Percentiles rank a stretch among this genome's conserved stretches.
Conservation (phyloP, 2,329 filamentous ascomycete species). For the Pyrenochaeta sp. region DNA sequence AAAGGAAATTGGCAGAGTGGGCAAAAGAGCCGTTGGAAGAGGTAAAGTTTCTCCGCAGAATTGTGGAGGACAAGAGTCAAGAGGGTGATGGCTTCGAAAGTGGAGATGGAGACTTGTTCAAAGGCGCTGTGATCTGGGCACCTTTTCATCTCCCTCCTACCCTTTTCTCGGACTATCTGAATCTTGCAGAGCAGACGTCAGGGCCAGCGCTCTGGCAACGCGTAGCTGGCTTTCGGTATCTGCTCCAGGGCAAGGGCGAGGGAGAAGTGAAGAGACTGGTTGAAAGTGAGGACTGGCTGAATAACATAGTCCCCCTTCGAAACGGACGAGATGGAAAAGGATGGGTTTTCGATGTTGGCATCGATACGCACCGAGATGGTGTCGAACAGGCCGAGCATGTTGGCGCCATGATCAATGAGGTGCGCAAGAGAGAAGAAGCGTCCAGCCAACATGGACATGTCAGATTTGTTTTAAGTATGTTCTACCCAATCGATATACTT, state of each 20-base stretch:
- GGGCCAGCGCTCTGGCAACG: slow-evolving; percentile 69
- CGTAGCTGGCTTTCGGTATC: slow-evolving; percentile 81
- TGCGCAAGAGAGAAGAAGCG: slow-evolving; percentile 59
- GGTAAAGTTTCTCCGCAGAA: slow-evolving; percentile 71
- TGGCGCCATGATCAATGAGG: slow-evolving; percentile 49
- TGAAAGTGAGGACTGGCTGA: slow-evolving; percentile 42
- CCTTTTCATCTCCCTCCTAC: slow-evolving; percentile 73
- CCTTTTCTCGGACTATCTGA: slow-evolving; percentile 72
- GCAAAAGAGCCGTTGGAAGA: slow-evolving; percentile 77
- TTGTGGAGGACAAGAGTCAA: slow-evolving; percentile 71
- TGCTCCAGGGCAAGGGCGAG: slow-evolving; percentile 69
- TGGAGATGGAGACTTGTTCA: slow-evolving; percentile 60
- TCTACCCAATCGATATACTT: too few species aligned
- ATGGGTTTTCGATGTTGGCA: slow-evolving; percentile 81
- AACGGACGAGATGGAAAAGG: slow-evolving; percentile 68
- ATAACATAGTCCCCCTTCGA: slow-evolving; percentile 66
- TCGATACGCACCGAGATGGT: slow-evolving; percentile 82
- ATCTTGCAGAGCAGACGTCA: slow-evolving; percentile 66
- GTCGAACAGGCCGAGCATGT: slow-evolving; percentile 62
- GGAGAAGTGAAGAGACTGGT: slow-evolving; percentile 47
- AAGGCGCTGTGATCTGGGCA: slow-evolving; percentile 85
- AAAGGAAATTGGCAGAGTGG: slow-evolving; percentile 55
- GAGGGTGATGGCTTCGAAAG: slow-evolving; percentile 66
- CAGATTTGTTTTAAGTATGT: slow-evolving; percentile 74
- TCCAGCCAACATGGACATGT: slow-evolving; percentile 64